phyloP scores from a whole-genome alignment of 805 yeast species.

The Cyberlindnera saturnus region DNA sequence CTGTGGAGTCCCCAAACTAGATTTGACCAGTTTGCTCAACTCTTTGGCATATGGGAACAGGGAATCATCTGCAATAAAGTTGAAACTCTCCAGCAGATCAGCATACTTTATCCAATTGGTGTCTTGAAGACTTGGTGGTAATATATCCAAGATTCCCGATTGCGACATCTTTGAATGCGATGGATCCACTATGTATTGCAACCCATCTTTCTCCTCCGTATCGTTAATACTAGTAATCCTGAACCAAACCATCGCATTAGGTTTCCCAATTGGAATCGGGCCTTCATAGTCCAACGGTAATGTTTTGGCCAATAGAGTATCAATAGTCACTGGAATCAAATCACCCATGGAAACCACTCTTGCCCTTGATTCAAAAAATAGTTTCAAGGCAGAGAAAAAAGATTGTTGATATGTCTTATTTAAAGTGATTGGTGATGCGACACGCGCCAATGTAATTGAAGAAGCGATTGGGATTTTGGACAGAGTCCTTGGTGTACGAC shows the following conservation, averaged over 20 bases:
- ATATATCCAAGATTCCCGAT: conserved; percentile 46
- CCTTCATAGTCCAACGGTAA: conserved; percentile 11
- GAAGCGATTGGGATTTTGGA: conserved; percentile 42
- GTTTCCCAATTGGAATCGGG: conserved; percentile 46
- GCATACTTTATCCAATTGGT: conserved; percentile 43
- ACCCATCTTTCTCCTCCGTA: conserved; percentile 17
- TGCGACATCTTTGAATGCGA: conserved; percentile 60
- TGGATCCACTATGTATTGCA: conserved; percentile 61
- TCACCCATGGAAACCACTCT: conserved; percentile 64
- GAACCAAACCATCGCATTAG: conserved; percentile 84
- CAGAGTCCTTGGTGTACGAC: conserved; percentile 15
- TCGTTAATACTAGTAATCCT: conserved; percentile 48
- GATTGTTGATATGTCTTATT: conserved; percentile 56
- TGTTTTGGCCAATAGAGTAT: conserved; percentile 57
- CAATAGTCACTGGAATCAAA: conserved; percentile 71
- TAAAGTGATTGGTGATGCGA: conserved; percentile 64
- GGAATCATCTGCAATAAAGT: conserved; percentile 24
- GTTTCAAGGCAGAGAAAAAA: conserved; percentile 56
- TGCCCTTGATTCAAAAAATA: conserved; percentile 47
- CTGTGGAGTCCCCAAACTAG: conserved; percentile 37
- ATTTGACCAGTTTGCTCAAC: conserved; percentile 46
- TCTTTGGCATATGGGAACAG: conserved; percentile 44
- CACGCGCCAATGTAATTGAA: conserved; percentile 58
- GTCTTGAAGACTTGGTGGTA: conserved; percentile 22
- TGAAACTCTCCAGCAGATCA: conserved; percentile 36